Evolutionary conservation across 257 asterid genomes (phyloP), one percentile per base, ranked within the genome.

Genomic region (Sherardia arvensis): DNA sequence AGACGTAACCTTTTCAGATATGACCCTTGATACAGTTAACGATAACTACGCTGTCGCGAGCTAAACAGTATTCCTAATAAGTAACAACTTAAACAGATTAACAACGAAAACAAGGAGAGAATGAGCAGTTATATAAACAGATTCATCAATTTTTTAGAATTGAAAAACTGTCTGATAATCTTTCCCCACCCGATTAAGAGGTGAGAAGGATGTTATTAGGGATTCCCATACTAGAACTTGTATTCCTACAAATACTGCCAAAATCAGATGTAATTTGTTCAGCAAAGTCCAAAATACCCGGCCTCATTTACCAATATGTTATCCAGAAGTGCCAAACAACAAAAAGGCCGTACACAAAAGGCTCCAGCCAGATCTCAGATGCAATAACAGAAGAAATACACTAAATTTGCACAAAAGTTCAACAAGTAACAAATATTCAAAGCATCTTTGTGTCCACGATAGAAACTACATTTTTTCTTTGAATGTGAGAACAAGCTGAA

Each of bases 391-490:
- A 64, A 28, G 47, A 28, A 62, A 11, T 43, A 54, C 58, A 27
- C 47, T 64, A 48, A 6, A 48, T 48, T 47, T 64, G 68, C 68
- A 48, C 47, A 64, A 64, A 38, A 27, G 22, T 29, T n/a, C n/a
- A n/a, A 48, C 59, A 28, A 28, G 45, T 1, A 26, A 26, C 32
- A 36, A 22, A 69, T 36, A 25, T 51, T 26, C 12, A 47, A 34
- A 25, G 18, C 5, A 6, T n/a, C 62, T 11, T n/a, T 0, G 11
- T n/a, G 20, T 47, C 25, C 22, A 66, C 30, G 20, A 64, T 11
- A 64, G 28, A 48, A 64, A 64, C 9, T 26, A 26, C 67, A 23
- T 38, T 17, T 11, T 40, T 48, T 22, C 11, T 48, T 28, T 18
- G 7, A 20, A 8, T 14, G 11, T 9, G 14, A 45, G 4, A 11